Conservation (phyloP, 805 yeast genomes). For the Yamadazyma insecticola region DNA sequence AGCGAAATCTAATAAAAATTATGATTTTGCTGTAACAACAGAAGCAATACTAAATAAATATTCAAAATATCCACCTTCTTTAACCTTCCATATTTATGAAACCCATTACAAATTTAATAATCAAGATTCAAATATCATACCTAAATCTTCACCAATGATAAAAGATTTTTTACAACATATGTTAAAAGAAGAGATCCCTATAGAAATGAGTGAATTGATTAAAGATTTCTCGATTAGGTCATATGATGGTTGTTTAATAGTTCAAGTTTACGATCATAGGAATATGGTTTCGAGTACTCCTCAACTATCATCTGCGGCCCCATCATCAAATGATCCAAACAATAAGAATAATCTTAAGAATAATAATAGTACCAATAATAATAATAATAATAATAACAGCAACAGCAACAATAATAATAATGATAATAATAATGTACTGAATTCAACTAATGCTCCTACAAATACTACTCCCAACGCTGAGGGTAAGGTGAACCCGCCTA, state of each 20-base stretch:
- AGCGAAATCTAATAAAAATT: slow-evolving; percentile 17
- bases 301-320: too few species aligned
- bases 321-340: too few species aligned
- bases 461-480: not conserved
- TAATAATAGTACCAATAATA: too few species aligned
- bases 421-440: too few species aligned
- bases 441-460: not conserved
- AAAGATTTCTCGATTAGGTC: slow-evolving; percentile 80
- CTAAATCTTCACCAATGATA: slow-evolving; percentile 71
- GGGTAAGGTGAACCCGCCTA: not conserved
- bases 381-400: too few species aligned
- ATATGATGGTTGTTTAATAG: slow-evolving; percentile 85
- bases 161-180: slow-evolving; percentile 78
- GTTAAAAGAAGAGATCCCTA: slow-evolving; percentile 79
- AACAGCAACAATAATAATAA: too few species aligned
- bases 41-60: slow-evolving; percentile 74
- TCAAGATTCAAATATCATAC: slow-evolving; percentile 71
- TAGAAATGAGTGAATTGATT: slow-evolving; percentile 82
- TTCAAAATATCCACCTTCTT: slow-evolving; percentile 70
- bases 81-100: slow-evolving; percentile 87
- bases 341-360: too few species aligned
- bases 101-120: slow-evolving; percentile 90
- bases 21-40: slow-evolving; percentile 64
- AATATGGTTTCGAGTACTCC: slow-evolving; percentile 25
- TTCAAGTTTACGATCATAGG: slow-evolving; percentile 86